Evolutionary conservation across 148 eudicot genomes (phyloP).

Genomic region (Silene conica): DNA sequence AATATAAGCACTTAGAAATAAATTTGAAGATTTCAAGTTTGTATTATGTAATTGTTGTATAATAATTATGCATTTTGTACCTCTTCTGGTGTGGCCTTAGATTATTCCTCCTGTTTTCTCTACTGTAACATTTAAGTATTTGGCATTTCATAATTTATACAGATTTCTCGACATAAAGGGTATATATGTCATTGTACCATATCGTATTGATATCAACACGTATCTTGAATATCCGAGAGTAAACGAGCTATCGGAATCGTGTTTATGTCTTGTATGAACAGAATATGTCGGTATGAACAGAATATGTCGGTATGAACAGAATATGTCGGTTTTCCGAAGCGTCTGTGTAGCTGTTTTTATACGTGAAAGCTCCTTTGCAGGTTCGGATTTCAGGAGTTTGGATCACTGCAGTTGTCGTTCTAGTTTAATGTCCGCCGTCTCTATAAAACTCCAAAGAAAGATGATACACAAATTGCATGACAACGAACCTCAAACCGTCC

Average conservation of each 20-base stretch:
- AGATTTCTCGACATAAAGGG: constrained; percentile 1
- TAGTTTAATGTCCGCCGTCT: too few relatives aligned
- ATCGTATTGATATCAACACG: constrained; percentile 11
- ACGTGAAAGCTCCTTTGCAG: too few relatives aligned
- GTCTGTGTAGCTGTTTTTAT: too few relatives aligned
- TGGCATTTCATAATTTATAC: background rate
- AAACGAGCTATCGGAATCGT: constrained; percentile 4
- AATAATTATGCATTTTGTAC: constrained; percentile 14
- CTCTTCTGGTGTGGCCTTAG: background rate
- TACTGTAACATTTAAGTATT: background rate
- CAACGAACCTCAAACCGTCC: background rate
- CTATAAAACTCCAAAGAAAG: too few relatives aligned
- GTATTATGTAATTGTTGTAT: constrained; percentile 14
- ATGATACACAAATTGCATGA: background rate
- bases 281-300: too few relatives aligned
- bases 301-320: too few relatives aligned
- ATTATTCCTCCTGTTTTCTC: background rate
- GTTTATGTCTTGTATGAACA: background rate
- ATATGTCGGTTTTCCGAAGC: too few relatives aligned
- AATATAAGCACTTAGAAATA: constrained; percentile 13
- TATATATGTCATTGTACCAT: constrained; percentile 24
- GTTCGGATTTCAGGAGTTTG: too few relatives aligned
- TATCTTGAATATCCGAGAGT: background rate
- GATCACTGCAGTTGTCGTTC: too few relatives aligned
- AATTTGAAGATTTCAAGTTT: background rate